These are phyloP conservation scores for Rugosomyces carneus DNA, from an alignment of 1,284 basidiomycete genomes.

Conservation along the genomic window DNA sequence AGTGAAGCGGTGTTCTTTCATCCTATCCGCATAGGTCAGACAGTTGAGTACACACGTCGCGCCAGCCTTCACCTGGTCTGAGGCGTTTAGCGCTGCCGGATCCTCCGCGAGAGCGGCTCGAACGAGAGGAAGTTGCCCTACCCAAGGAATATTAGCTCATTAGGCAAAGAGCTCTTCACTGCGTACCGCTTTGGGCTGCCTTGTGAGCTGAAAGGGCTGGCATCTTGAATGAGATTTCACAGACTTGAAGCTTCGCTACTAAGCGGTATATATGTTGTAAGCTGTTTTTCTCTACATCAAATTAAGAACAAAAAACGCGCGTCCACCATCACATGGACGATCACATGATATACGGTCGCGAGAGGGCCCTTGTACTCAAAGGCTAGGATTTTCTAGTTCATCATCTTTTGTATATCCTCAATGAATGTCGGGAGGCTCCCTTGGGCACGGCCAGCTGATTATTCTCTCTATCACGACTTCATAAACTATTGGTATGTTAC, in stretches of 20 bases:
- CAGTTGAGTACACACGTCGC: too few relatives aligned
- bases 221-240: conserved; percentile 19
- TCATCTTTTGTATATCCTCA: too few relatives aligned
- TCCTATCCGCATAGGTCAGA: conserved; percentile 48
- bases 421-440: too few relatives aligned
- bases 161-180: conserved; percentile 2
- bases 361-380: too few relatives aligned
- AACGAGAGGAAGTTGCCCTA: conserved; percentile 75
- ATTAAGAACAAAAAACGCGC: not conserved
- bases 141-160: conserved; percentile 5
- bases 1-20: conserved; percentile 84
- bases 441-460: too few relatives aligned
- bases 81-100: conserved; percentile 57
- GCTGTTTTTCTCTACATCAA: too few relatives aligned
- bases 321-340: conserved; percentile 5
- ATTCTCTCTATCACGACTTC: too few relatives aligned
- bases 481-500: too few relatives aligned
- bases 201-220: conserved; percentile 43
- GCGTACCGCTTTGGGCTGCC: conserved; percentile 60
- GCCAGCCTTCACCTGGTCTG: conserved; percentile 50
- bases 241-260: not conserved
- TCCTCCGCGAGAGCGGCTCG: conserved; percentile 67
- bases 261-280: not conserved
- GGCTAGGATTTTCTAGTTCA: too few relatives aligned
- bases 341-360: too few relatives aligned